These are phyloP conservation scores for Pythium utonaiense DNA, from an alignment of 352 stramenopile genomes.

Conservation along the genomic window DNA sequence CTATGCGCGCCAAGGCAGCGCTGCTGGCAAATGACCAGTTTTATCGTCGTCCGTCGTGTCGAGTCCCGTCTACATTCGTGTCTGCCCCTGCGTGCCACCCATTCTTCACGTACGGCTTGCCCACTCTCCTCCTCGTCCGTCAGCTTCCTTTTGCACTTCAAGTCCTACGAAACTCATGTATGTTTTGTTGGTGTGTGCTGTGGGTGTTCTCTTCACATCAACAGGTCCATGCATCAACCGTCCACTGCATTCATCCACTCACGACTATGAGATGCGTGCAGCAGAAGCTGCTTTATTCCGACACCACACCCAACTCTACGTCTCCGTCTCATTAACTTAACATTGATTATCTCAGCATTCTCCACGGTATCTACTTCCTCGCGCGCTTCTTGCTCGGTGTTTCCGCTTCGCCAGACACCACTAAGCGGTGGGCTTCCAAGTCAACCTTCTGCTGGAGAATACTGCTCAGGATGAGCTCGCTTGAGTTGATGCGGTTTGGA, in stretches of 20 bases:
- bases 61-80: not conserved
- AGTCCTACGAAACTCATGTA: not conserved
- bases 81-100: not conserved
- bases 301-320: not conserved
- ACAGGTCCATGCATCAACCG: not conserved
- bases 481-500: slow-evolving; percentile 28
- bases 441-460: slow-evolving; percentile 42
- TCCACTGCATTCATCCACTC: slow-evolving; percentile 8
- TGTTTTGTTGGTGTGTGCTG: slow-evolving; percentile 5
- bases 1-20: slow-evolving; percentile 7
- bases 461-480: slow-evolving; percentile 40
- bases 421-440: slow-evolving; percentile 26
- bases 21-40: not conserved
- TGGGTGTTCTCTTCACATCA: not conserved
- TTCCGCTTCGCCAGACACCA: not conserved
- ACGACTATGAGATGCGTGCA: not conserved
- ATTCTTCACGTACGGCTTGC: slow-evolving; percentile 4
- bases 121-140: slow-evolving; percentile 1
- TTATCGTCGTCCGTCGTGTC: not conserved
- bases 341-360: slow-evolving; percentile 5
- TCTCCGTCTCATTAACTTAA: slow-evolving; percentile 7
- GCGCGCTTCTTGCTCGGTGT: slow-evolving; percentile 17
- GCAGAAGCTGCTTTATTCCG: not conserved
- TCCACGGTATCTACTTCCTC: not conserved
- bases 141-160: not conserved